phyloP scores from a whole-genome alignment of 805 yeast genomes.

The Candida oleophila region DNA sequence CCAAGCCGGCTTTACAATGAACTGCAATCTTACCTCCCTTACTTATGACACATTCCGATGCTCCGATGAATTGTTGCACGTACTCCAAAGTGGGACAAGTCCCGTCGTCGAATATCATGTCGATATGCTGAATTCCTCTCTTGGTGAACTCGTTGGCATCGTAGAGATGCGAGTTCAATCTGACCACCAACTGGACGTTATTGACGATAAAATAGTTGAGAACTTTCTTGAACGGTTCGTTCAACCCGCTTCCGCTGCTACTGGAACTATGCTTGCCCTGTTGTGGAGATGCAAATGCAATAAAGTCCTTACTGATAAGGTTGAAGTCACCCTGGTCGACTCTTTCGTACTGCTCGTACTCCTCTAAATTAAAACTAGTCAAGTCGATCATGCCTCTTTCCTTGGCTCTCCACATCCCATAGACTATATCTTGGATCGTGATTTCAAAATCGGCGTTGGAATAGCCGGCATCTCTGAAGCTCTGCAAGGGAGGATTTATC shows the following conservation, averaged over 20 bases:
- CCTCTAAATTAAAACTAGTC: conserved; percentile 84
- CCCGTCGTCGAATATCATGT: conserved; percentile 97
- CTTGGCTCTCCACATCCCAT: conserved; percentile 97
- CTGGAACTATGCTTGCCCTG: conserved; percentile 35
- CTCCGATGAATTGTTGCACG: conserved; percentile 91
- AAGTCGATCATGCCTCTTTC: conserved; percentile 86
- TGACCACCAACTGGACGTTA: conserved; percentile 84
- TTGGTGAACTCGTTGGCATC: conserved; percentile 81
- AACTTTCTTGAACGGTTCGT: conserved; percentile 80
- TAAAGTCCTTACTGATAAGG: conserved; percentile 85
- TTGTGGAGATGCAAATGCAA: conserved; percentile 97
- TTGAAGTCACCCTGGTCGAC: conserved; percentile 98
- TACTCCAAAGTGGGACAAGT: conserved; percentile 95
- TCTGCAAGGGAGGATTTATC: conserved; percentile 88
- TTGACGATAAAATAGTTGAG: conserved; percentile 69
- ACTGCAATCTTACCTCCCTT: conserved; percentile 94
- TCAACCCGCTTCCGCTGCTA: conserved; percentile 36
- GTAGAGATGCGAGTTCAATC: conserved; percentile 89
- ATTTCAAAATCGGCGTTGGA: conserved; percentile 92
- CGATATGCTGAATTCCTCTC: conserved; percentile 83
- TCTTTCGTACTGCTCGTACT: conserved; percentile 89
- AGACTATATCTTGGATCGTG: conserved; percentile 91
- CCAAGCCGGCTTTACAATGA: conserved; percentile 98
- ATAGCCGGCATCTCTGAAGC: conserved; percentile 96
- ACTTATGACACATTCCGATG: conserved; percentile 83